Evolutionary conservation across 768 basidiomycete genomes (phyloP), one percentile per base, ranked within the genome.

Genomic region (Chalciporus sphaerocephalus): DNA sequence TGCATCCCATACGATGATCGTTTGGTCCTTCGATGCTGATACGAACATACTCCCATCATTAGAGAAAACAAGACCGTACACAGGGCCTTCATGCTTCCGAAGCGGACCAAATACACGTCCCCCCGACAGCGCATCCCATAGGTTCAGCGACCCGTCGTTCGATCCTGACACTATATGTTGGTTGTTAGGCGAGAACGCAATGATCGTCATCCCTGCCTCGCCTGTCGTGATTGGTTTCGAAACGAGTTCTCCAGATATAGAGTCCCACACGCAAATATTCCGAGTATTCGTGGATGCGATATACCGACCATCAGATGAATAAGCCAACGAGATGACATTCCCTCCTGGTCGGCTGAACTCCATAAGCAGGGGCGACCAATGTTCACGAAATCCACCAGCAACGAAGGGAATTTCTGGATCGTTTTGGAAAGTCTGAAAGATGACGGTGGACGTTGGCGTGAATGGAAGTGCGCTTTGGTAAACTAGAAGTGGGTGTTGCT

Each of bases 401-500:
- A 67, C 25, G 36, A 52, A 5, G 15, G 65, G 63, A 9, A 56
- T 3, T 8, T 52, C 43, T 15, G 52, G 40, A 17, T 63, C 60
- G 1, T 56, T 47, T 33, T 64, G 60, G 52, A 65, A 65, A 13
- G 48, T 49, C 27, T 52, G 54, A 36, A 59, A 65, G 25, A 67
- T 35, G 7, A 46, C 36, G 8, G 58, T 51, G 10, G 52, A 36
- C n/a, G 49, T 65, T 3, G 64, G 64, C 30, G 64, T 52, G 40
- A 65, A 65, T 3, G 64, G 65, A 17, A 65, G 59, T 15, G 64
- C 64, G 15, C 58, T 54, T 18, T 54, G 52, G 49, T 65, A 65
- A 24, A 65, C 65, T 17, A 65, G 49, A 18, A 65, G 62, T 4
- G 63, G 63, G 35, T 65, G 63, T 17, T 62, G 62, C 46, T 65